Percentiles rank a stretch among this genome's conserved stretches.
phyloP scores from a whole-genome alignment of 2,329 filamentous ascomycete genomes.

The Pestalotiopsis sp. region DNA sequence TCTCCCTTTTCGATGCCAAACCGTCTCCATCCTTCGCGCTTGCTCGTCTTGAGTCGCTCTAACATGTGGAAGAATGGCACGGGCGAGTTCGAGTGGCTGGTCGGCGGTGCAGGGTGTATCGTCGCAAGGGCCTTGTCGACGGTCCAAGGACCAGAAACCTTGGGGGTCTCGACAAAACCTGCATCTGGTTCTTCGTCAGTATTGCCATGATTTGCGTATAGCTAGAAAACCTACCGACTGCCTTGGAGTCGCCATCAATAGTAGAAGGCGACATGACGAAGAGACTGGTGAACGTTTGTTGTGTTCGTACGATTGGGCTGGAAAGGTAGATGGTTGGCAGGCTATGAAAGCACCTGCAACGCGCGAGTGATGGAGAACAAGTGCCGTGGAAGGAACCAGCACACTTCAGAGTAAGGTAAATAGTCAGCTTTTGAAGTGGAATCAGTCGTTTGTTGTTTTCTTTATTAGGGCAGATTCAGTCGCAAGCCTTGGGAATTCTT shows the following conservation, averaged over 20 bases:
- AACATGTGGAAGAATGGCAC: slow-evolving; percentile 93
- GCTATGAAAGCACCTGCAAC: background rate
- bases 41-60: slow-evolving; percentile 92
- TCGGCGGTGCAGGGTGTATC: slow-evolving; percentile 61
- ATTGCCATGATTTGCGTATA: background rate
- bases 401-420: no score
- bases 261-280: slow-evolving; percentile 12
- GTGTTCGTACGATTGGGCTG: background rate
- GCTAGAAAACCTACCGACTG: background rate
- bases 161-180: slow-evolving; percentile 36
- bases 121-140: slow-evolving; percentile 67
- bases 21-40: slow-evolving; percentile 92
- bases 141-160: slow-evolving; percentile 53
- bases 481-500: background rate
- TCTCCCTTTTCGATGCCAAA: slow-evolving; percentile 83
- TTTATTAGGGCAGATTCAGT: background rate
- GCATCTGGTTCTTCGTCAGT: slow-evolving; percentile 31
- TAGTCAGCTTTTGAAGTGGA: background rate
- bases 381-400: no score
- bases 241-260: background rate
- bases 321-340: background rate
- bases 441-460: background rate
- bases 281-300: background rate
- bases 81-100: slow-evolving; percentile 69
- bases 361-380: no score